phyloP scores from a whole-genome alignment of 73 alveolate species.

The Blepharisma stoltei region DNA sequence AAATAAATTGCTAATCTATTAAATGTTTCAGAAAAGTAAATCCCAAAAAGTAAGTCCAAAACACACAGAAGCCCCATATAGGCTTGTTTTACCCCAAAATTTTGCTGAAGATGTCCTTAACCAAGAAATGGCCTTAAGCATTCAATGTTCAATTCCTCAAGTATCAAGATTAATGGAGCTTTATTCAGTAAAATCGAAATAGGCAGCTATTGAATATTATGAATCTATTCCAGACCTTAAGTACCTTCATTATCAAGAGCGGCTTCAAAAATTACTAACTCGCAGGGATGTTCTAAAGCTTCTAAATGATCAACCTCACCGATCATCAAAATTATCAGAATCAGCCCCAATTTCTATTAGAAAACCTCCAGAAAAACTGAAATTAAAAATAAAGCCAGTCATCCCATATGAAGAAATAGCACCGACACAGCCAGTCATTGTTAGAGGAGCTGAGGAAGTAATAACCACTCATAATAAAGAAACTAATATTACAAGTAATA shows the following conservation, averaged over 20 bases:
- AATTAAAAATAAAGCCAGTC: not conserved
- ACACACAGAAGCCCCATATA: not conserved
- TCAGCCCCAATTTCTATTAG: not conserved
- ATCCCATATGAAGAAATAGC: not conserved
- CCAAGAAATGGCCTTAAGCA: constrained; percentile 14
- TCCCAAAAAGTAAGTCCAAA: too few species aligned
- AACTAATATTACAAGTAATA: not conserved
- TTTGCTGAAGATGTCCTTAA: constrained; percentile 27
- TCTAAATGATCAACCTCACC: not conserved
- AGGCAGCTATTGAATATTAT: constrained; percentile 28
- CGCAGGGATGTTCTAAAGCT: constrained; percentile 20
- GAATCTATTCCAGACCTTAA: constrained; percentile 17
- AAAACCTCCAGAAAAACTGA: constrained; percentile 1
- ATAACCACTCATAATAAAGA: constrained; percentile 1
- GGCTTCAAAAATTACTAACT: constrained; percentile 19
- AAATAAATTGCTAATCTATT: too few species aligned
- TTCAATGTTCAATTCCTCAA: not conserved
- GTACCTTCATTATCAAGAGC: constrained; percentile 28
- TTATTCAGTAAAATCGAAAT: not conserved
- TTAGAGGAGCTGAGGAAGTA: constrained; percentile 10
- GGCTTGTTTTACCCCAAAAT: not conserved
- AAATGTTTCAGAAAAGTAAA: too few species aligned
- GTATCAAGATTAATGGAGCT: constrained; percentile 8
- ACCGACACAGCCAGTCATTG: too few species aligned
- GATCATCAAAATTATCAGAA: not conserved